Percentiles rank a stretch among this genome's conserved stretches.
These are phyloP conservation scores for Capsicum chinense DNA, from an alignment of 257 asterid genomes.

Conservation along the genomic window DNA sequence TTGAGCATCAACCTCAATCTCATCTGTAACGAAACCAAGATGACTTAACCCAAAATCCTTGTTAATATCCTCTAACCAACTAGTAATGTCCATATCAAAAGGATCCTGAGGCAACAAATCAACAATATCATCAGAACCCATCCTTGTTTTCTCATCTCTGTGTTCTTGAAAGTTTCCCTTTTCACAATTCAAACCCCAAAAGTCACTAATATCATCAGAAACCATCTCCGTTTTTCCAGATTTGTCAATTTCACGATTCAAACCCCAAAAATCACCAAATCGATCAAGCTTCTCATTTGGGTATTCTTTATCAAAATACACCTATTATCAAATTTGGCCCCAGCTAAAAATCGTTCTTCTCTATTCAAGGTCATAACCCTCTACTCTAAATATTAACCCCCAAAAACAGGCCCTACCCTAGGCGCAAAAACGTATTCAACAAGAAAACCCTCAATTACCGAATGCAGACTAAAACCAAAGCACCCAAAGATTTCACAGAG, in stretches of 20 bases:
- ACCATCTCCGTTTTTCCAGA: constrained; percentile 42
- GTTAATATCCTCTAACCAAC: constrained; percentile 55
- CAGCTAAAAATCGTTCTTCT: constrained; percentile 39
- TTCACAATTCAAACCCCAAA: constrained; percentile 31
- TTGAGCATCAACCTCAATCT: constrained; percentile 42
- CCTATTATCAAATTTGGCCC: constrained; percentile 40
- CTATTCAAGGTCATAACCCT: constrained; percentile 48
- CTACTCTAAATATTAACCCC: neutral
- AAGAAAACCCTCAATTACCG: constrained; percentile 40
- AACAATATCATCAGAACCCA: constrained; percentile 47
- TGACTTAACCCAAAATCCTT: constrained; percentile 41
- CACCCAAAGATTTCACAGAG: constrained; percentile 33
- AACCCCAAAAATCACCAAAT: constrained; percentile 36
- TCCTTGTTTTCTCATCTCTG: constrained; percentile 39
- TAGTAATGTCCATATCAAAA: constrained; percentile 55
- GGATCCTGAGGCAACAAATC: constrained; percentile 74
- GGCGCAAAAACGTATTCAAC: constrained; percentile 12
- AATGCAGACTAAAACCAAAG: constrained; percentile 37
- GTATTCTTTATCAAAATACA: constrained; percentile 37
- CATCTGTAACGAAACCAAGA: constrained; percentile 46
- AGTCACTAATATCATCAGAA: constrained; percentile 35
- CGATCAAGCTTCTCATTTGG: constrained; percentile 38
- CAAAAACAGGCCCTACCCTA: neutral
- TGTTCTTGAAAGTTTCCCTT: constrained; percentile 16
- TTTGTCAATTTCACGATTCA: constrained; percentile 27